A percentile compares a stretch with the other conserved stretches of the same genome.
These are phyloP conservation scores for Rhipidocladum racemiflorum DNA, from an alignment of 176 grass and related monocot species.

Conservation along the genomic window DNA sequence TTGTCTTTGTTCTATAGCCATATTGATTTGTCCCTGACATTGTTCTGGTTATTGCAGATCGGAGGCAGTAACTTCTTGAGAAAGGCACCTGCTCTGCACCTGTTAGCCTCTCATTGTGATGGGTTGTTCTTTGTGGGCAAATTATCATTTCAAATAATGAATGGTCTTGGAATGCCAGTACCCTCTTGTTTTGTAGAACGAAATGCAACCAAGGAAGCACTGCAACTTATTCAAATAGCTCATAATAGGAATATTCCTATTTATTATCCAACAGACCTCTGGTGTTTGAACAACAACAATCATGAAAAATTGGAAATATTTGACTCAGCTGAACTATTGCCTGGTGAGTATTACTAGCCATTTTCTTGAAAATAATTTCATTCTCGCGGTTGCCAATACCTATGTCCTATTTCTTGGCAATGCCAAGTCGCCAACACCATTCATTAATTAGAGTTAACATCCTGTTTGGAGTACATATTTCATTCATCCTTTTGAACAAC, in stretches of 20 bases:
- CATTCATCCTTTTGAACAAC: neutral
- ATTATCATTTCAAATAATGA: slow-evolving; percentile 91
- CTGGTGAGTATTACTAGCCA: slow-evolving; percentile 44
- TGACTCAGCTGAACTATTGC: slow-evolving; percentile 45
- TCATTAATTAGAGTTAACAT: slow-evolving; percentile 12
- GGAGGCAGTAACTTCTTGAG: slow-evolving; percentile 78
- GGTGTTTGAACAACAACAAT: slow-evolving; percentile 52
- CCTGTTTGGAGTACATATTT: slow-evolving; percentile 12
- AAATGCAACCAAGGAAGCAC: slow-evolving; percentile 46
- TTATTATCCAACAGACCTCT: slow-evolving; percentile 74
- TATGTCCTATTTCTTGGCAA: neutral
- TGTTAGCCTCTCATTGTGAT: slow-evolving; percentile 70
- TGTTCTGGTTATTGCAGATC: slow-evolving; percentile 65
- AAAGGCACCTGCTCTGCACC: slow-evolving; percentile 60
- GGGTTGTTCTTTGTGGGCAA: slow-evolving; percentile 76
- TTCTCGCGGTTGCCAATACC: slow-evolving; percentile 10
- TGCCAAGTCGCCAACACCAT: neutral
- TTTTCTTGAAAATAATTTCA: neutral
- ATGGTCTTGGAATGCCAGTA: slow-evolving; percentile 56
- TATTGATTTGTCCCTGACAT: neutral
- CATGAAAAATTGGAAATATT: slow-evolving; percentile 35
- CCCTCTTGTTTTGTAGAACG: slow-evolving; percentile 54
- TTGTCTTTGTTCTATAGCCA: neutral
- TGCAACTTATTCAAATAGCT: slow-evolving; percentile 64
- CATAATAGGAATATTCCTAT: slow-evolving; percentile 59